Percentiles rank a stretch among this genome's conserved stretches.
Evolutionary conservation across 2,329 filamentous ascomycete genomes (phyloP).

Genomic region (Ascochyta koolunga): DNA sequence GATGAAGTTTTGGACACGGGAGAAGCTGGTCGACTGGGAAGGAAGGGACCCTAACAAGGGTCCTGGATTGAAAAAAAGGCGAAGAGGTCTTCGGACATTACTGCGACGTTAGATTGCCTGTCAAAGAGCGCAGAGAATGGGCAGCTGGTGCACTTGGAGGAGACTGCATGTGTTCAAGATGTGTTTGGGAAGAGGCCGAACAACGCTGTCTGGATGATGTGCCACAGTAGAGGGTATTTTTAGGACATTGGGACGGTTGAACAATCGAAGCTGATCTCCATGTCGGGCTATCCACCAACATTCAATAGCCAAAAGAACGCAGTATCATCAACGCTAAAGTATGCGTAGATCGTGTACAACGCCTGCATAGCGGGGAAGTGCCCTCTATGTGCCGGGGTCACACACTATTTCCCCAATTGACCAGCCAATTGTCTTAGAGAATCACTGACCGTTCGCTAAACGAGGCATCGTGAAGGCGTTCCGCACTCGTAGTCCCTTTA

Average conservation of each 20-base stretch:
- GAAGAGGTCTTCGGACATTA: slow-evolving; percentile 95
- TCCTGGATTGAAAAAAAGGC: slow-evolving; percentile 72
- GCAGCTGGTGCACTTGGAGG: slow-evolving; percentile 86
- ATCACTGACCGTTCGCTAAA: neutral
- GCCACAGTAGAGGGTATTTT: neutral
- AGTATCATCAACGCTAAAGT: neutral
- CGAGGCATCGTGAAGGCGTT: neutral
- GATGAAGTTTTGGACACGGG: slow-evolving; percentile 72
- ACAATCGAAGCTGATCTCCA: neutral
- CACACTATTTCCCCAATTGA: neutral
- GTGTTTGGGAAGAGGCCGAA: slow-evolving; percentile 67
- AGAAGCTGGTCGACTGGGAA: slow-evolving; percentile 61
- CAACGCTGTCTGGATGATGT: neutral
- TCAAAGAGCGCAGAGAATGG: slow-evolving; percentile 86
- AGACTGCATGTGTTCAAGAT: slow-evolving; percentile 84
- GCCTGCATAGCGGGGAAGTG: slow-evolving; percentile 7
- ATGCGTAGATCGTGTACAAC: slow-evolving; percentile 11
- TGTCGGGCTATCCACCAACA: neutral
- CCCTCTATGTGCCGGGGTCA: neutral
- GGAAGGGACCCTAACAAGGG: slow-evolving; percentile 36
- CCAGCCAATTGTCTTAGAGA: neutral
- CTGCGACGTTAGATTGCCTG: slow-evolving; percentile 80
- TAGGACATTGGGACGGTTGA: neutral
- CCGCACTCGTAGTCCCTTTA: neutral
- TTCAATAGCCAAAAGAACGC: neutral